phyloP scores from a whole-genome alignment of 2,329 filamentous ascomycete genomes.

The Penicillium thymicola region DNA sequence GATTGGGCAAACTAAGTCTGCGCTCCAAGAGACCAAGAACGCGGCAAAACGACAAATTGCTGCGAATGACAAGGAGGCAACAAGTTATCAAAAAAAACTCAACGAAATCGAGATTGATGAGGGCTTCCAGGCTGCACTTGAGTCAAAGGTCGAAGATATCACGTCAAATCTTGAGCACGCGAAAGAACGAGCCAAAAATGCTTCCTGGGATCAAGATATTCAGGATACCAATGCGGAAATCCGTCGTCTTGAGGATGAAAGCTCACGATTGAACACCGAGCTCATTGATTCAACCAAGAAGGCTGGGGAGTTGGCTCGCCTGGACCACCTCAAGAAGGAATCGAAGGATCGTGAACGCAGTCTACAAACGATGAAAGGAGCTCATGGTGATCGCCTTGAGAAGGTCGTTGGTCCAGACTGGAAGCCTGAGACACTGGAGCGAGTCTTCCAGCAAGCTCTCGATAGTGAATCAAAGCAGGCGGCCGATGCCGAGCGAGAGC shows the following conservation, averaged over 20 bases:
- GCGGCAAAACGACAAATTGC: slow-evolving; percentile 69
- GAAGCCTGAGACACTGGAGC: slow-evolving; percentile 67
- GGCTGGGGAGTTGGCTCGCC: slow-evolving; percentile 75
- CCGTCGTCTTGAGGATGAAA: slow-evolving; percentile 67
- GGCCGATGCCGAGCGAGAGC: slow-evolving; percentile 63
- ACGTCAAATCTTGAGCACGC: slow-evolving; percentile 60
- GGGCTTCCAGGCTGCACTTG: slow-evolving; percentile 72
- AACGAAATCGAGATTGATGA: slow-evolving; percentile 79
- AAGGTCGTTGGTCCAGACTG: slow-evolving; percentile 64
- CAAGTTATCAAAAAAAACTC: slow-evolving; percentile 63
- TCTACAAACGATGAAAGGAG: slow-evolving; percentile 71
- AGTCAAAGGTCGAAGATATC: slow-evolving; percentile 69
- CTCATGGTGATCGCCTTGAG: slow-evolving; percentile 69
- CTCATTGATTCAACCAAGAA: slow-evolving; percentile 77
- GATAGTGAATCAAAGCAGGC: slow-evolving; percentile 57
- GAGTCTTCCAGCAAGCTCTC: slow-evolving; percentile 63
- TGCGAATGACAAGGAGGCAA: slow-evolving; percentile 68
- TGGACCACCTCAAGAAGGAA: slow-evolving; percentile 81
- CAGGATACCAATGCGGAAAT: slow-evolving; percentile 64
- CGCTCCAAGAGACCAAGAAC: slow-evolving; percentile 69
- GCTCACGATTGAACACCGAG: slow-evolving; percentile 71
- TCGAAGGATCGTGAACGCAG: slow-evolving; percentile 68
- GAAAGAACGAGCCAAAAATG: slow-evolving; percentile 60
- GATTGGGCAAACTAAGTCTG: slow-evolving; percentile 70
- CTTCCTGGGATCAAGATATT: slow-evolving; percentile 69